phyloP scores from a whole-genome alignment of 768 basidiomycete genomes.

The Tephrocybe sp. region DNA sequence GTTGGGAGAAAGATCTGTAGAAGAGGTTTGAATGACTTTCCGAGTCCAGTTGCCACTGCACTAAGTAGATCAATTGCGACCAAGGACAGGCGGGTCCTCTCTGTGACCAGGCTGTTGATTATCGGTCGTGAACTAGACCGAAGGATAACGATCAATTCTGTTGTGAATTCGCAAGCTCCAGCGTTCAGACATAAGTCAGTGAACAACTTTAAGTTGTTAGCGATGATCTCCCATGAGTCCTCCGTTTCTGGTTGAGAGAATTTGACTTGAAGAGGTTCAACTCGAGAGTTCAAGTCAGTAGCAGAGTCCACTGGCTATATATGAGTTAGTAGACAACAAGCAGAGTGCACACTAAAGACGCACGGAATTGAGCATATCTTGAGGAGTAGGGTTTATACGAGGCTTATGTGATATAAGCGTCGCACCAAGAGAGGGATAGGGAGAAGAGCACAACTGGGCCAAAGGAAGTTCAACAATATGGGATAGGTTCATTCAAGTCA shows the following conservation, averaged over 20 bases:
- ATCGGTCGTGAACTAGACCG: constrained; percentile 18
- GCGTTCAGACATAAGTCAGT: constrained; percentile 13
- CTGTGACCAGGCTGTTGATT: constrained; percentile 16
- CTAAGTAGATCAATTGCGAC: constrained; percentile 15
- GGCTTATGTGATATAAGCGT: no score
- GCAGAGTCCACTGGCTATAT: constrained; percentile 10
- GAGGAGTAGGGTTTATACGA: not conserved
- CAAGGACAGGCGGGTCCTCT: constrained; percentile 19
- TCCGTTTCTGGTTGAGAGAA: constrained; percentile 19
- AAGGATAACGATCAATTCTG: constrained; percentile 15
- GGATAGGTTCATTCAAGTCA: no score
- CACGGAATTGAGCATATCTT: constrained; percentile 6
- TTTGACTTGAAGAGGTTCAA: constrained; percentile 9
- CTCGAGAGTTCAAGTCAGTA: constrained; percentile 10
- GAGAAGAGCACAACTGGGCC: no score
- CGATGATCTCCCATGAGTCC: constrained; percentile 20
- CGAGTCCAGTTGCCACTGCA: constrained; percentile 60
- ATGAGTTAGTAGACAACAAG: not conserved
- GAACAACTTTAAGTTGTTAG: constrained; percentile 10
- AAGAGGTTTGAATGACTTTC: constrained; percentile 63
- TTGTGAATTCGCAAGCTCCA: constrained; percentile 18
- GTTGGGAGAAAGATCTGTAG: constrained; percentile 67
- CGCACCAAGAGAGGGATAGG: no score
- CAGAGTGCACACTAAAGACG: not conserved
- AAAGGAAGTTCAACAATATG: no score